phyloP scores from a whole-genome alignment of 306 rosid genomes.

The Bauhinia variegata region DNA sequence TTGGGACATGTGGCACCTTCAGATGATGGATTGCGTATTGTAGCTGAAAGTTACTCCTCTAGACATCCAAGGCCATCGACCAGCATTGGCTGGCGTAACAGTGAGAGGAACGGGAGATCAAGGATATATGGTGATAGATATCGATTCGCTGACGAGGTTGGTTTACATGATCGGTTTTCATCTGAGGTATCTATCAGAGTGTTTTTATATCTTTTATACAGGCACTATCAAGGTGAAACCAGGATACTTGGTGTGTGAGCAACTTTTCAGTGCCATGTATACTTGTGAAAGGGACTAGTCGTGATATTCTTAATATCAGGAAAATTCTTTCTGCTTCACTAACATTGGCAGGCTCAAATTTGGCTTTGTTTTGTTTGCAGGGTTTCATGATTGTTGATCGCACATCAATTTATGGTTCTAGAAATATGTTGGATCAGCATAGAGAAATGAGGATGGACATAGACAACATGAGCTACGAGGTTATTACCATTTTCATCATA shows the following conservation, averaged over 20 bases:
- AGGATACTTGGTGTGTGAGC: constrained; percentile 20
- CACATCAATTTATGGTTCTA: constrained; percentile 58
- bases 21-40: constrained; percentile 66
- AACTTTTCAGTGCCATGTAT: neutral
- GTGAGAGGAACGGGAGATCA: constrained; percentile 72
- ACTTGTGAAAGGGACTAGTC: neutral
- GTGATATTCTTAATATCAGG: constrained; percentile 6
- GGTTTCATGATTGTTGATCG: constrained; percentile 77
- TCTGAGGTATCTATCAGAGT: constrained; percentile 52
- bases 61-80: constrained; percentile 66
- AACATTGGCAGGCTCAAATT: constrained; percentile 13
- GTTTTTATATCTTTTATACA: neutral
- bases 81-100: constrained; percentile 56
- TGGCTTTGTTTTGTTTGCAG: constrained; percentile 43
- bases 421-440: constrained; percentile 73
- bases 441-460: constrained; percentile 88
- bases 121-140: constrained; percentile 65
- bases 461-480: constrained; percentile 90
- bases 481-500: too few species aligned
- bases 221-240: constrained; percentile 13
- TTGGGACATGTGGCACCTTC: constrained; percentile 61
- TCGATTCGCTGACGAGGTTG: constrained; percentile 51
- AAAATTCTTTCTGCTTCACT: constrained; percentile 12
- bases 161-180: constrained; percentile 55
- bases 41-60: constrained; percentile 58